Base-by-base conservation (phyloP, 805 yeast genomes). In the Candida cerambycidarum region DNA sequence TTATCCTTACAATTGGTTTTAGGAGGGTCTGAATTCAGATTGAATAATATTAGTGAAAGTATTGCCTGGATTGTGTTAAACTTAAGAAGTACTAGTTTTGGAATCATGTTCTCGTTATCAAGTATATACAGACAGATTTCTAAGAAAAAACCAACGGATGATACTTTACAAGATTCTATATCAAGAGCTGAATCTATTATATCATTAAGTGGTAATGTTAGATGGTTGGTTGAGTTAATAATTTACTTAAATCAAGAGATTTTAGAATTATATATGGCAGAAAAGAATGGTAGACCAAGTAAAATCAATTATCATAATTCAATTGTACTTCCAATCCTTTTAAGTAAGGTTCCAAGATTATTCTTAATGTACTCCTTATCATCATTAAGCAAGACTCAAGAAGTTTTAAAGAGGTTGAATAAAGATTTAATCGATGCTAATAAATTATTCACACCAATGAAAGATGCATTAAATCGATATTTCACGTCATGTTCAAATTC, bases 211-310 rank as follows among this genome's bases (percentile, higher is more conserved):
- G 97, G 97, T 0, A 78, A 85, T 30, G 79, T 85, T 7, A 79
- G 88, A 53, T 92, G 97, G 97, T 76, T 87, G 51, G 76, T 88
- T 24, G 97, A 89, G 57, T 78, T 88, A 46, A 71, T 88, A 42
- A 79, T 83, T 1, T 80, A 78, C 48, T 58, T 87, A 31, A 78
- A 82, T 42, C 95, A 90, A 59, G 96, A 92, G 50, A 62, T 85
- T 25, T 56, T 83, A 17, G 76, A 81, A 25, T 53, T 82, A 19
- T 46, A 63, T 17, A 51, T 55, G 42, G 39, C 57, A 45, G 48
- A 59, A 55, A 39, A 48, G 17, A 43, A 54, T 34, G 44, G 45
- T 7, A 48, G 55, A 5, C 32, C 44, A 2, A 52, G 58, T 42
- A 51, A 46, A 10, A 48, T 70, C 14, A 53, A 52, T 8, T 42